Evolutionary conservation across 805 yeast genomes (phyloP).

Genomic region (Cyberlindnera sargentensis): DNA sequence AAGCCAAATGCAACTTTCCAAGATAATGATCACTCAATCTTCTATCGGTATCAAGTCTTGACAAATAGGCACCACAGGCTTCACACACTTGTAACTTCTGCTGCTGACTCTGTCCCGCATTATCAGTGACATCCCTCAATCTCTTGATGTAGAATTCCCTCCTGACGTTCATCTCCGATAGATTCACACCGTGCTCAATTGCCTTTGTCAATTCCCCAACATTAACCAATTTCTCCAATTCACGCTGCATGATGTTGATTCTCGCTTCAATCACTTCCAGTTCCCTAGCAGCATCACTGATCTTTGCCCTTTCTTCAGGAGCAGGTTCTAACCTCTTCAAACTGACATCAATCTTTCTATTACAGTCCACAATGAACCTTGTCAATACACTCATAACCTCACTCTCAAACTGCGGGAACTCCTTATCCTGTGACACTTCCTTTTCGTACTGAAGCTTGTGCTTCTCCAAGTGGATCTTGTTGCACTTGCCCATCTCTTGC

Average conservation of each 20-base stretch:
- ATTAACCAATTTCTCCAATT: constrained; percentile 45
- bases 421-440: constrained; percentile 32
- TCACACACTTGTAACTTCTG: constrained; percentile 89
- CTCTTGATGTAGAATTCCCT: constrained; percentile 48
- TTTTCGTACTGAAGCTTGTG: constrained; percentile 64
- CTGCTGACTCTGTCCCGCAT: constrained; percentile 77
- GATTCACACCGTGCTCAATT: constrained; percentile 38
- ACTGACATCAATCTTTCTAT: constrained; percentile 56
- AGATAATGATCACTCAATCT: constrained; percentile 84
- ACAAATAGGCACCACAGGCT: constrained; percentile 82
- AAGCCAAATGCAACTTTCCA: constrained; percentile 83
- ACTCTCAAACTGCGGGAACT: constrained; percentile 39
- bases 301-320: constrained; percentile 61
- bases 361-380: constrained; percentile 57
- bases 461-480: constrained; percentile 65
- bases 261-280: constrained; percentile 55
- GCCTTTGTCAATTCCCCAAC: constrained; percentile 46
- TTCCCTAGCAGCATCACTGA: constrained; percentile 46
- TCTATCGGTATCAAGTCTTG: constrained; percentile 80
- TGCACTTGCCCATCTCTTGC: constrained; percentile 76
- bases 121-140: constrained; percentile 57
- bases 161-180: constrained; percentile 39
- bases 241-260: constrained; percentile 63
- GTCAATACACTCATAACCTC: constrained; percentile 42
- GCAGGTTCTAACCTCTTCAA: constrained; percentile 62